Conservation (phyloP, 2,329 filamentous ascomycete genomes). For the Reticulascus tulasneorum region DNA sequence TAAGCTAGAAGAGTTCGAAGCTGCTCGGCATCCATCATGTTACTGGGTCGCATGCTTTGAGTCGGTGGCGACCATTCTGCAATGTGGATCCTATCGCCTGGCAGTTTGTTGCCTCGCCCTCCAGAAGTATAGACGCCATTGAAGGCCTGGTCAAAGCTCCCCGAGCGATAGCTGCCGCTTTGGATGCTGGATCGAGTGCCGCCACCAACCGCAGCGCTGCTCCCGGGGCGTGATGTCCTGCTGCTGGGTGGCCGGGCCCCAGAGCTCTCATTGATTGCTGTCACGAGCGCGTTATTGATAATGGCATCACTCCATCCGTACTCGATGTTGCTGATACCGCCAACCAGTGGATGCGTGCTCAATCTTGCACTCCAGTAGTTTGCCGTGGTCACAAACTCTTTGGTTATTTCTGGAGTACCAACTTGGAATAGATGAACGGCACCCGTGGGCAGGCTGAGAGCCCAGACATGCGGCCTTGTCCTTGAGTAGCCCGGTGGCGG, state of each 20-base stretch:
- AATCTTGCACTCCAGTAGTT: slow-evolving; percentile 98
- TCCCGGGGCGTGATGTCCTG: slow-evolving; percentile 42
- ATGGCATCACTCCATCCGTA: slow-evolving; percentile 92
- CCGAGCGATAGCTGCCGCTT: slow-evolving; percentile 48
- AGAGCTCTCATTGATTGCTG: slow-evolving; percentile 44
- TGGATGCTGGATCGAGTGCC: slow-evolving; percentile 39
- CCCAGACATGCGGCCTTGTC: slow-evolving; percentile 87
- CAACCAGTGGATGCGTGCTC: slow-evolving; percentile 87
- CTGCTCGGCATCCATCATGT: slow-evolving; percentile 75
- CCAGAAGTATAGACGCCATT: slow-evolving; percentile 23
- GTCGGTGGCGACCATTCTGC: slow-evolving; percentile 86
- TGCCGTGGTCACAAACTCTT: slow-evolving; percentile 88
- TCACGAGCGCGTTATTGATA: slow-evolving; percentile 58
- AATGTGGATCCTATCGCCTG: slow-evolving; percentile 80
- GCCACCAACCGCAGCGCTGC: slow-evolving; percentile 36
- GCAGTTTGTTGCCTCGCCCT: slow-evolving; percentile 55
- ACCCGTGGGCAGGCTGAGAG: slow-evolving; percentile 83
- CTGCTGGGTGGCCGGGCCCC: slow-evolving; percentile 23
- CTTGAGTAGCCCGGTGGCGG: slow-evolving; percentile 93
- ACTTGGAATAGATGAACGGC: slow-evolving; percentile 98
- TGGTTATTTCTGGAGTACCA: slow-evolving; percentile 88
- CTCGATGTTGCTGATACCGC: slow-evolving; percentile 93
- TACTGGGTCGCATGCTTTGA: slow-evolving; percentile 84
- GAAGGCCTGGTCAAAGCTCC: slow-evolving; percentile 58
- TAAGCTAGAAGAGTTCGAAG: slow-evolving; percentile 71